Conservation (phyloP, 139 green algal genomes). For the Raphidocelis subcapitata region DNA sequence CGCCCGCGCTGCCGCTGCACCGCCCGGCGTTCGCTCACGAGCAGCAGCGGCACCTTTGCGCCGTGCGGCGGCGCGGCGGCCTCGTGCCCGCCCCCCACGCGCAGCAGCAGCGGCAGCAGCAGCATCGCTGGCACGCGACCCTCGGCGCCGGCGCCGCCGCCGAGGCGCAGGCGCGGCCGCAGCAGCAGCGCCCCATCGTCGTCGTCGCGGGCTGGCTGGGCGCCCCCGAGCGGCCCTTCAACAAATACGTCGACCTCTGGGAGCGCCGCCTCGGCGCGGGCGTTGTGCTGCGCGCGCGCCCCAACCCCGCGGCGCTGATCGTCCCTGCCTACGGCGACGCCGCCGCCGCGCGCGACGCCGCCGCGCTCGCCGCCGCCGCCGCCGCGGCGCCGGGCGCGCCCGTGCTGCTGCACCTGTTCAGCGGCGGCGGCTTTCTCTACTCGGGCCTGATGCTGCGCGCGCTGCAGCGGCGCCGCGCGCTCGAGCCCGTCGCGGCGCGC, state of each 20-base stretch:
- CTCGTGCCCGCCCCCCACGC: neutral
- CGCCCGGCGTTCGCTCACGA: too few relatives aligned
- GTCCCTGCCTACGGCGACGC: conserved; percentile 5
- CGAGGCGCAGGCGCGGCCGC: neutral
- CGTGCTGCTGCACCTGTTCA: conserved; percentile 14
- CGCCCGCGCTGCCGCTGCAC: too few relatives aligned
- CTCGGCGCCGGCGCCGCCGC: too few relatives aligned
- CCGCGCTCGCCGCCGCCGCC: neutral
- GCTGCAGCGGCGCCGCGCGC: neutral
- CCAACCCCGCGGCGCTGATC: conserved; percentile 17
- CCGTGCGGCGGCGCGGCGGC: too few relatives aligned
- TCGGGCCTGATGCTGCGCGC: conserved; percentile 3
- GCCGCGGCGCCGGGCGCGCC: neutral
- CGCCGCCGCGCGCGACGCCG: conserved; percentile 5
- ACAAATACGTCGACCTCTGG: conserved; percentile 10
- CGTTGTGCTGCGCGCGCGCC: conserved; percentile 10
- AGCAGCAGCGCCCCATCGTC: conserved; percentile 8
- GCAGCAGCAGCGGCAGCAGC: neutral
- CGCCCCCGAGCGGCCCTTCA: conserved; percentile 24
- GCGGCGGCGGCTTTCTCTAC: conserved; percentile 26
- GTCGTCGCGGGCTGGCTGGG: conserved; percentile 23
- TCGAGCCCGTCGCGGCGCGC: neutral
- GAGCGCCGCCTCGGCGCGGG: neutral
- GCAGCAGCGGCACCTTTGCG: too few relatives aligned
- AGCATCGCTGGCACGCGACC: neutral